Evolutionary conservation across 345 rosid genomes (phyloP).

Genomic region (Populus alba): DNA sequence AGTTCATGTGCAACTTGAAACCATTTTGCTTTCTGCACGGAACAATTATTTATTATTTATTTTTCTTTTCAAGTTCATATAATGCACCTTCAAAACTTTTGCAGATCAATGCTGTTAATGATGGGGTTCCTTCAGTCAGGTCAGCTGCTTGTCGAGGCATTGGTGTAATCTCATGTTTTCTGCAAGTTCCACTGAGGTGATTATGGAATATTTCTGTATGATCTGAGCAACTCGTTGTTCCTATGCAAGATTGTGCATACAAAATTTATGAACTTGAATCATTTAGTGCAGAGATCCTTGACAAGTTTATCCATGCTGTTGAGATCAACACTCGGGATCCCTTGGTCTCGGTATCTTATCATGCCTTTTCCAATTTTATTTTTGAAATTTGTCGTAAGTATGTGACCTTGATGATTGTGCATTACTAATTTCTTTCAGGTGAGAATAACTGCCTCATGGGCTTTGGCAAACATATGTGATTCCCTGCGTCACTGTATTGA

Average conservation of each 20-base stretch:
- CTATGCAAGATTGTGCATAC: constrained; percentile 11
- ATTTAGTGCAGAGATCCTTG: constrained; percentile 74
- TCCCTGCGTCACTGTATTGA: constrained; percentile 55
- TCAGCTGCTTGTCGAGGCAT: constrained; percentile 97
- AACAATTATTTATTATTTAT: neutral
- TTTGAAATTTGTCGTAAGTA: constrained; percentile 12
- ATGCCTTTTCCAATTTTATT: constrained; percentile 9
- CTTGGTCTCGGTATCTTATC: constrained; percentile 55
- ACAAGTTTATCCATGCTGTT: constrained; percentile 68
- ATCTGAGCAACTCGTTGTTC: constrained; percentile 7
- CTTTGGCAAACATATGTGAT: constrained; percentile 88
- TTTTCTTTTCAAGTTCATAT: constrained; percentile 8
- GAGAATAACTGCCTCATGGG: constrained; percentile 90
- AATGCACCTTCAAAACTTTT: constrained; percentile 24
- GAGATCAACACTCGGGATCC: constrained; percentile 70
- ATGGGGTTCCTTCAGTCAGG: constrained; percentile 72
- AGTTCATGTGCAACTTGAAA: constrained; percentile 27
- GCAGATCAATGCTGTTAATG: constrained; percentile 69
- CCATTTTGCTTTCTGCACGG: constrained; percentile 8
- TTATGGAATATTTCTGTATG: constrained; percentile 14
- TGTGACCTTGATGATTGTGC: constrained; percentile 16
- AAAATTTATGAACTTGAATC: constrained; percentile 38
- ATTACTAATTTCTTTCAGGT: constrained; percentile 52
- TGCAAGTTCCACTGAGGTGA: constrained; percentile 62
- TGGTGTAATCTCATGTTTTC: constrained; percentile 88